Evolutionary conservation across 495 filamentous ascomycete genomes (phyloP), one percentile per base, ranked within the genome.

Genomic region (Aspergillus nanangensis): DNA sequence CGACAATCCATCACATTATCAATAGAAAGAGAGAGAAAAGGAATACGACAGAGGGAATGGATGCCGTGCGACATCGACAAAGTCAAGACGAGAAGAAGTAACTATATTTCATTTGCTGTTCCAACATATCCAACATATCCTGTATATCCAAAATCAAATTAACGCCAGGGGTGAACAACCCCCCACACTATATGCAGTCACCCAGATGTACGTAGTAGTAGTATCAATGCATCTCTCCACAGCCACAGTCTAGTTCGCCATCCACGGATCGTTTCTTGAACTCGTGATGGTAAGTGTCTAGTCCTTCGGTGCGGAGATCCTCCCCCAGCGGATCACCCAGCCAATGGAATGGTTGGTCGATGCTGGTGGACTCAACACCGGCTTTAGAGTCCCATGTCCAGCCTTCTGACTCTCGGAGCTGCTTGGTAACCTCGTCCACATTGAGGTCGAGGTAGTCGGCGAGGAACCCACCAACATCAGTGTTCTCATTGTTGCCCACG

Each of bases 401-500:
- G 24, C 53, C 52, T 17, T 51, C 54, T 7, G 87, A 84, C 44
- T 84, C 67, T 33, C 70, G 75, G 32, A 97, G 71, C 61, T 87
- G 79, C 56, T 80, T 74, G 3, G 90, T 95, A 33, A 95, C 78
- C 17, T 71, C 68, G 0, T 85, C 77, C 1, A 95, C 75, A 56
- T 96, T 83, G 13, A 97, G 74, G 38, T 80, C 82, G 1, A 98
- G 76, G 56, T 92, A 98, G 9, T 81, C 71, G 14, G 78, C 68
- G 17, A 98, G 66, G 63, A 95, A 97, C 23, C 73, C 64, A 11
- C 93, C 93, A 3, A 98, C 74, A 10, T 97, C 88, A 3, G 87
- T 98, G 60, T 98, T 98, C 72, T 98, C 93, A 47, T 92, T 82
- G 61, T 96, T 96, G 4, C 93, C 93, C 1, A 75, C 57, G 14